Base-by-base conservation (phyloP, 2,329 filamentous ascomycete species). In the Penicillium aurantiogriseum region DNA sequence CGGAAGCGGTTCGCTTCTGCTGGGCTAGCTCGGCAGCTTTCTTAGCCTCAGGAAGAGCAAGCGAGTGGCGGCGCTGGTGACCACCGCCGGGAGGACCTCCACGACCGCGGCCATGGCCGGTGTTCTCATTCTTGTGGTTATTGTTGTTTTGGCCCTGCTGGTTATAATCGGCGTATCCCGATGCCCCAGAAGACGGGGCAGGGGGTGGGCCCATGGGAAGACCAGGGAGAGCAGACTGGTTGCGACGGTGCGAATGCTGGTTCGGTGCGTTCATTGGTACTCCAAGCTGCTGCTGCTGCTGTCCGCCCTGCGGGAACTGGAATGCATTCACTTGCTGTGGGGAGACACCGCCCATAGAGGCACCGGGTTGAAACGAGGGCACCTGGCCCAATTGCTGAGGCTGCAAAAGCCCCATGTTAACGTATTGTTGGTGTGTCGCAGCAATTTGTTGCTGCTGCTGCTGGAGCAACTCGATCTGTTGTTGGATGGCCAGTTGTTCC, bases 361-460 rank as follows among this genome's bases (percentile, higher is more conserved):
- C 73, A 75, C 88, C 85, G 59, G 88, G 88, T 79, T 88, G 89
- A 81, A 90, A 94, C 61, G 81, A 81, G 69, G 83, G 84, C 65
- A 86, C 87, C 61, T 86, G 85, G 66, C 85, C 86, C 58, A 97
- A 81, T 79, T 97, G 93, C 70, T 90, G 89, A 52, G 90, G 88
- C 67, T 89, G 88, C 69, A 97, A 88, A 84, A 97, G 92, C 75
- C 91, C 91, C 90, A 97, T 92, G 76, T 94, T 96, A 70, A 96
- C 89, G 81, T 96, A 97, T 79, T 97, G 93, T 79, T 97, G 92
- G 72, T 97, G 92, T 63, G 91, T 94, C 68, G 91, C 91, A 78
- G 95, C 91, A 72, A 97, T 95, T 75, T 97, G 92, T 77, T 97
- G 92, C 76, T 97, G 94, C 76, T 97, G 94, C 76, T 96, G 92